Evolutionary conservation across 2,329 filamentous ascomycete species (phyloP), one percentile per base, ranked within the genome.

Genomic region (Dactylellina drechsleri): DNA sequence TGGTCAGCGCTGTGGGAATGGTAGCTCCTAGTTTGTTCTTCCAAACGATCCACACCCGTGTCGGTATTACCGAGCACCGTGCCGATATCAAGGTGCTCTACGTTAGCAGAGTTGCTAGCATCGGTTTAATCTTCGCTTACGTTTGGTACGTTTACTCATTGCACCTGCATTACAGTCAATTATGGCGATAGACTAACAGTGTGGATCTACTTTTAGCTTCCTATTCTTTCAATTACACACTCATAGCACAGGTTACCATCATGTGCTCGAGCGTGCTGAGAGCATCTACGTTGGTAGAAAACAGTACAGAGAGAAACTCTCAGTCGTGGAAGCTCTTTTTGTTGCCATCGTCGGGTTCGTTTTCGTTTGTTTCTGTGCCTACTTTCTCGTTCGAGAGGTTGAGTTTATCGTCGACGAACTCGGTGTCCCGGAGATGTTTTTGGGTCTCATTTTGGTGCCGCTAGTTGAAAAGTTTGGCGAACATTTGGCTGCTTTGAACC

Each of bases 391-490:
- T 36, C 56, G 41, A 16, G 50, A 54, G 50, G 61, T 68, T 18
- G 54, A 57, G 13, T 56, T 18, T 20, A 43, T 68, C n/a, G 47
- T 68, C 16, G 36, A 61, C 83, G 85, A 45, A 45, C 82, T 82
- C n/a, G 81, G 49, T 31, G 83, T 89, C 45, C 84, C 84, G 0
- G 86, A 89, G 77, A 84, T 85, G 28, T 89, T 89, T 76, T 83
- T 89, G 77, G 87, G 92, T 79, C 84, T 96, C 31, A 94, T 95
- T 77, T 85, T 96, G 0, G 87, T 95, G 4, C 90, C 91, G 2
- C 85, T 96, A 0, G 92, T 96, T 4, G 92, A 96, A 80, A 96
- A 96, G 82, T 89, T 90, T 2, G 92, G 92, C 12, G 92, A 96
- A 82, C 92, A 96, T 82, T 83, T 96, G 53, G 93, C 91, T 1